phyloP scores from a whole-genome alignment of 768 basidiomycete species.

The Termitomyces sp. region DNA sequence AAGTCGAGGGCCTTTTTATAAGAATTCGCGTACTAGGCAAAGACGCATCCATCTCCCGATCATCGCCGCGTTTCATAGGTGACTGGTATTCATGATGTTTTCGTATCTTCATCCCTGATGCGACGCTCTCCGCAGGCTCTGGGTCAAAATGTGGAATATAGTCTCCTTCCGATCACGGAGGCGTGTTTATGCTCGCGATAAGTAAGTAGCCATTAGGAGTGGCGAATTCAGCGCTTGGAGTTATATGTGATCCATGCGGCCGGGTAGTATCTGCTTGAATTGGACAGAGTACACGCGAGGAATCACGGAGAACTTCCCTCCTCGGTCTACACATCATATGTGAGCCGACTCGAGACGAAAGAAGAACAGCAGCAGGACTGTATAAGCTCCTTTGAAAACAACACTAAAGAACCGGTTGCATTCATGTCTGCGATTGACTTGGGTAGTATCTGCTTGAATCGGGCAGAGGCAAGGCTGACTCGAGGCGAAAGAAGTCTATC shows the following conservation, averaged over 20 bases:
- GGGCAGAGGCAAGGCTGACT: no score
- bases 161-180: not conserved
- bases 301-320: no score
- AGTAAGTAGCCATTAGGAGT: no score
- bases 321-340: not conserved
- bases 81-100: not conserved
- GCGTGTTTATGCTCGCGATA: no score
- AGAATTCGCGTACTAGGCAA: not conserved
- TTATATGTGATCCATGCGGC: no score
- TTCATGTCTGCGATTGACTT: not conserved
- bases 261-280: no score
- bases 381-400: not conserved
- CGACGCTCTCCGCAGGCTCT: not conserved
- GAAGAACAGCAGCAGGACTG: not conserved
- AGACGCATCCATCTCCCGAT: not conserved
- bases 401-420: no score
- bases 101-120: not conserved
- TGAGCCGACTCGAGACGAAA: not conserved
- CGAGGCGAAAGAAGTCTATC: no score
- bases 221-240: no score
- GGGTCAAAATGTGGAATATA: not conserved
- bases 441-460: no score
- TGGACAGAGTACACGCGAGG: not conserved
- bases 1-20: not conserved
- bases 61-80: not conserved